These are phyloP conservation scores for Parastagonospora avenae DNA, from an alignment of 2,329 filamentous ascomycete species.

Conservation along the genomic window DNA sequence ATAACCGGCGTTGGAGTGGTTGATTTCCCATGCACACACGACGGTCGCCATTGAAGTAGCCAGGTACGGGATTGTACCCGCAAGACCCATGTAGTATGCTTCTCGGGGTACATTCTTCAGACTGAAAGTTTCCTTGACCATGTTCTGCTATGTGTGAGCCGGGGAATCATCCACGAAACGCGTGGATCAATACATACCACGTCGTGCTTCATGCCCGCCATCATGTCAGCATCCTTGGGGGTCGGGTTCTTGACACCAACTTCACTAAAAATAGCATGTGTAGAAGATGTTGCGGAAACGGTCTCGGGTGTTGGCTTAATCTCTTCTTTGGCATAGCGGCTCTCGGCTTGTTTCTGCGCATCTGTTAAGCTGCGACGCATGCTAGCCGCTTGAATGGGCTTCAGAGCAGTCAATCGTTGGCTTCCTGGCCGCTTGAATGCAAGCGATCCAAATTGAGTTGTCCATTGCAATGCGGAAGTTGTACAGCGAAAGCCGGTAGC, in stretches of 20 bases:
- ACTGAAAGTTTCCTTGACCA: conserved; percentile 56
- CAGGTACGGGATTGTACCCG: conserved; percentile 68
- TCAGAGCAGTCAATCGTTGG: conserved; percentile 34
- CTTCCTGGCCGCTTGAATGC: conserved; percentile 42
- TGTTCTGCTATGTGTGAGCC: conserved; percentile 42
- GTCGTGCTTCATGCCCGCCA: conserved; percentile 50
- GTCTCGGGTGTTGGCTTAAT: conserved; percentile 64
- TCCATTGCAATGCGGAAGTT: conserved; percentile 39
- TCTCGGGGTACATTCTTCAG: conserved; percentile 52
- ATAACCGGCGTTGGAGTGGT: conserved; percentile 67
- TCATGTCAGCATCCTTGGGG: conserved; percentile 51
- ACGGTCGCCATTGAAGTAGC: conserved; percentile 83
- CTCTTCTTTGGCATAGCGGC: conserved; percentile 58
- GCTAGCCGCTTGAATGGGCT: conserved; percentile 37
- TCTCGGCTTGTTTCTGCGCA: conserved; percentile 62
- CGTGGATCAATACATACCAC: conserved; percentile 30
- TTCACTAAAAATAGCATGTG: conserved; percentile 49
- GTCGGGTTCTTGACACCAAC: conserved; percentile 40
- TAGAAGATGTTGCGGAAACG: conserved; percentile 64
- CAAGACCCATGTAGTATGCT: conserved; percentile 57
- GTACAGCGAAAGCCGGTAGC: conserved; percentile 28
- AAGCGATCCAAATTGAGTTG: conserved; percentile 51
- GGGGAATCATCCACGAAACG: not conserved
- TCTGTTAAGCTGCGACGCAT: conserved; percentile 52
- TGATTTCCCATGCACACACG: conserved; percentile 82